Base-by-base conservation (phyloP, 164 flowering plant genomes). In the Vitis amurensis region DNA sequence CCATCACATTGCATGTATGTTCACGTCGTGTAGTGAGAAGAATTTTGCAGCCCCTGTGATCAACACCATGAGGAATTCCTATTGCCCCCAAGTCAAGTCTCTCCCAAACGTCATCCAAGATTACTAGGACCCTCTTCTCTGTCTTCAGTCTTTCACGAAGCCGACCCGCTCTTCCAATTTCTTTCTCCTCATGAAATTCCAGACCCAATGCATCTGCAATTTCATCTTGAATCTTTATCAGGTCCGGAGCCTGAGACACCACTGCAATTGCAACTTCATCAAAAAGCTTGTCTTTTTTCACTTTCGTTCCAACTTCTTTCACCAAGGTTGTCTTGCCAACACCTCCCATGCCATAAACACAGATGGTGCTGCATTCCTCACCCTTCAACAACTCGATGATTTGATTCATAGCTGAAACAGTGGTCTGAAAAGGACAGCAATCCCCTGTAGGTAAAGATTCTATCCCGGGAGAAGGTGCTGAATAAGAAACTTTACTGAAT, bases 181-280 rank as follows among this genome's bases (percentile, higher is more conserved):
- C 30, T 7, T 30, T 59, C 61, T 59, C 13, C 30, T 19, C 3
- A 19, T 59, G 31, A 8, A 59, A 27, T 23, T 59, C 27, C 12
- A 59, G 27, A 27, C 37, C 37, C 6, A 59, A 27, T 9, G 9
- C 4, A 9, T 59, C 61, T 27, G 61, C 61, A 27, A 59, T 59
- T 59, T 19, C 61, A 19, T 27, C 61, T 27, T 27, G 61, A 14
- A 59, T 59, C 37, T 27, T 59, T 27, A 9, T 59, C 12, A 27
- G 9, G 27, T 59, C 61, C 5, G 61, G 61, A 19, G 30, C 27
- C 27, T 59, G 61, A 7, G 61, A 19, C 3, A 59, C 31, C 5
- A 59, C 61, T 10, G 61, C 61, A 29, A 59, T 59, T 9, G 31
- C 61, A 23, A 59, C 31, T 14, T 59, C 61, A 59, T 59, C 61